A percentile compares a stretch with the other conserved stretches of the same genome.
Conservation (phyloP, 2,329 filamentous ascomycete species). For the Fusarium cicatricum region DNA sequence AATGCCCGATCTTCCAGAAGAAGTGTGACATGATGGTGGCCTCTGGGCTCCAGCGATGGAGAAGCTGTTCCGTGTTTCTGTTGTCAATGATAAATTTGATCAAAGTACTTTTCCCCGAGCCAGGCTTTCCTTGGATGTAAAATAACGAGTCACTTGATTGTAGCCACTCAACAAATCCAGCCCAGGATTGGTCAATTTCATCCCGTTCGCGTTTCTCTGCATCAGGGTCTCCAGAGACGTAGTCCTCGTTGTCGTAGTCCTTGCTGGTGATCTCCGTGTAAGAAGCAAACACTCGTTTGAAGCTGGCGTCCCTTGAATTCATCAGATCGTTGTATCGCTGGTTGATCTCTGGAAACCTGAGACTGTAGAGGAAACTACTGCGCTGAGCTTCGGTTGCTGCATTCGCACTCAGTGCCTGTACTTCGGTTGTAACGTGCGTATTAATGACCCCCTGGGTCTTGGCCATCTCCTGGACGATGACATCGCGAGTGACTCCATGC, state of each 20-base stretch:
- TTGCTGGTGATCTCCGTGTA: neutral
- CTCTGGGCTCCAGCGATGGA: neutral
- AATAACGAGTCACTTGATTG: neutral
- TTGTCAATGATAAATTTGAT: conserved; percentile 11
- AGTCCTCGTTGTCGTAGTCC: no score
- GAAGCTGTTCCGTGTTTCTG: neutral
- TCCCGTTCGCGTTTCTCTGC: neutral
- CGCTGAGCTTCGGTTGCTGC: neutral
- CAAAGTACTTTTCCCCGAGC: conserved; percentile 26
- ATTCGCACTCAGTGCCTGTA: neutral
- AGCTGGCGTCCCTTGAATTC: neutral
- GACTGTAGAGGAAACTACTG: neutral
- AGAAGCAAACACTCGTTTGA: conserved; percentile 1
- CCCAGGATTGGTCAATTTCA: neutral
- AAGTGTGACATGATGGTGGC: neutral
- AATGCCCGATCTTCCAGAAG: conserved; percentile 15
- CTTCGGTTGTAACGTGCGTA: neutral
- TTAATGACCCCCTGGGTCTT: neutral
- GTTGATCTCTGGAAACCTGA: conserved; percentile 9
- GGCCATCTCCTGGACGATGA: neutral
- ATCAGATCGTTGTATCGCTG: conserved; percentile 5
- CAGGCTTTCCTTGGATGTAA: conserved; percentile 22
- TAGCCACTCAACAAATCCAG: neutral
- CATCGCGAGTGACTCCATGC: neutral
- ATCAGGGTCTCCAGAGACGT: neutral